Conservation (phyloP, 345 rosid genomes). For the Pelargonium nanum region DNA sequence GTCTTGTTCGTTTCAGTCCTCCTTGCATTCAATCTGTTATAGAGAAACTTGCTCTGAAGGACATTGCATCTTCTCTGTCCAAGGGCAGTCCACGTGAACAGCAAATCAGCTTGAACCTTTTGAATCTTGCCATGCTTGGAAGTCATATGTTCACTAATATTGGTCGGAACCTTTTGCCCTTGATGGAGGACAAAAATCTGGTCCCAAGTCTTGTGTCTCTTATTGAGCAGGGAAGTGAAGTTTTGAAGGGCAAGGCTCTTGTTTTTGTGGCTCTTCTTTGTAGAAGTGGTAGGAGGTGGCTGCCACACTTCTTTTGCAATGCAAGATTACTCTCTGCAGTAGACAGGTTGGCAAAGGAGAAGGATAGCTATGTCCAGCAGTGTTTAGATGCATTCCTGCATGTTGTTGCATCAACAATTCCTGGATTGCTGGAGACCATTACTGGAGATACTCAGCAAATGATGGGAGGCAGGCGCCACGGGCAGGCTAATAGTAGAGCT, state of each 20-base stretch:
- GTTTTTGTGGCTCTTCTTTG: conserved; percentile 77
- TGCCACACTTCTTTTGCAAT: conserved; percentile 70
- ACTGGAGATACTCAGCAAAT: conserved; percentile 71
- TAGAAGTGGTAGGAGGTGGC: conserved; percentile 75
- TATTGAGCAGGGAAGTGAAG: conserved; percentile 82
- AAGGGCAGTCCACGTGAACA: conserved; percentile 90
- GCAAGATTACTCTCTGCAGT: conserved; percentile 63
- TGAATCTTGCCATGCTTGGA: conserved; percentile 75
- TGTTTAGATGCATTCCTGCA: conserved; percentile 65
- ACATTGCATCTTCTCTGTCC: conserved; percentile 57
- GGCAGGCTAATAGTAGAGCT: conserved; percentile 49
- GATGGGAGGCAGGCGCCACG: conserved; percentile 82
- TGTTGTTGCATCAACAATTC: conserved; percentile 56
- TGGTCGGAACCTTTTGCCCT: conserved; percentile 61
- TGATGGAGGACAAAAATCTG: conserved; percentile 76
- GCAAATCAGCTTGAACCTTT: conserved; percentile 81
- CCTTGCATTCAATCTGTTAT: conserved; percentile 61
- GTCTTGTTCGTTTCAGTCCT: conserved; percentile 79
- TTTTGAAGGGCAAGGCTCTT: conserved; percentile 74
- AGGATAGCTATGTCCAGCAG: conserved; percentile 63
- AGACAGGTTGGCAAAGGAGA: conserved; percentile 85
- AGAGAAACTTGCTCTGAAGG: conserved; percentile 76
- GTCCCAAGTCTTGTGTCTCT: conserved; percentile 63
- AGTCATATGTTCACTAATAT: conserved; percentile 60
- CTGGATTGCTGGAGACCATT: conserved; percentile 60